phyloP scores from a whole-genome alignment of 495 filamentous ascomycete species.

The Xylaria cubensis region DNA sequence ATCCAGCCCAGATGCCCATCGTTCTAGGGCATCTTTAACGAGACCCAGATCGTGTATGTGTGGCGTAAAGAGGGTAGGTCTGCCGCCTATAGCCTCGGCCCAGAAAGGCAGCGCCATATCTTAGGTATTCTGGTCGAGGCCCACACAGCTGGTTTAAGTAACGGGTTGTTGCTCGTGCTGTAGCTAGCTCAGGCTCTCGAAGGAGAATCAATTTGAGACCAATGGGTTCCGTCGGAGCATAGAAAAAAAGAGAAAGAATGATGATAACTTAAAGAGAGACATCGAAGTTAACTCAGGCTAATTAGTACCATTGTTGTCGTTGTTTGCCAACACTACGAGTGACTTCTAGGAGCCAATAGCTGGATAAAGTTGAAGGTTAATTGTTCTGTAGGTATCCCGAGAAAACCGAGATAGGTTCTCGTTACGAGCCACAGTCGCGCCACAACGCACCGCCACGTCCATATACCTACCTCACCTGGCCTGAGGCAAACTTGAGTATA shows the following conservation, averaged over 20 bases:
- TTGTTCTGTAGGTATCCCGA: not conserved
- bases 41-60: constrained; percentile 37
- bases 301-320: constrained; percentile 10
- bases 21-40: constrained; percentile 37
- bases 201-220: not conserved
- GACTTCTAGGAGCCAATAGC: too few relatives aligned
- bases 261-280: constrained; percentile 18
- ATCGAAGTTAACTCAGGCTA: not conserved
- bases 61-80: constrained; percentile 35
- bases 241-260: not conserved
- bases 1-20: constrained; percentile 39
- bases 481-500: too few relatives aligned
- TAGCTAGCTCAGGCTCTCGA: not conserved
- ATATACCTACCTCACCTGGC: too few relatives aligned
- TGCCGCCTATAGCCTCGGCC: not conserved
- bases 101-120: not conserved
- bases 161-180: not conserved
- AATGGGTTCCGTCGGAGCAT: not conserved
- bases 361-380: not conserved
- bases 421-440: not conserved
- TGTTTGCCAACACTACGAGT: too few relatives aligned
- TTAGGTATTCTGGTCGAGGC: not conserved
- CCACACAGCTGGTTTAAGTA: not conserved
- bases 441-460: constrained; percentile 14
- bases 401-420: not conserved